Percentiles rank a stretch among this genome's conserved stretches.
Conservation (phyloP, 1,284 basidiomycete species). For the Malassezia sympodialis region DNA sequence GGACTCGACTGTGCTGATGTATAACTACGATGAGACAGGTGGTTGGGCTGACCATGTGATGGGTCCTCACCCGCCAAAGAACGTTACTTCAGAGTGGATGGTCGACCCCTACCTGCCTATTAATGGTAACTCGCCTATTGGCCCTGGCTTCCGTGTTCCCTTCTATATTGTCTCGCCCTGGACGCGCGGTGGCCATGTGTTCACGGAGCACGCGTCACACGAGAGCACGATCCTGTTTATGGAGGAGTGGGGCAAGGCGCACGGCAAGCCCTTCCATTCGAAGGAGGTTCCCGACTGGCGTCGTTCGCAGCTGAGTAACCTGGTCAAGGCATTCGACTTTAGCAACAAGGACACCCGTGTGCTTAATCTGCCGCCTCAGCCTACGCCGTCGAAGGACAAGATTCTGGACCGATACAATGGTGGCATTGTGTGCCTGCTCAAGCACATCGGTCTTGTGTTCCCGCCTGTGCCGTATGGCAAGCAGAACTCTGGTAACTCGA, state of each 20-base stretch:
- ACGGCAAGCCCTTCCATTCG: constrained; percentile 24
- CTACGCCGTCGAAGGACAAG: constrained; percentile 15
- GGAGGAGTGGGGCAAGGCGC: constrained; percentile 33
- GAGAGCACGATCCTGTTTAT: constrained; percentile 32
- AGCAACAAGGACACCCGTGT: constrained; percentile 17
- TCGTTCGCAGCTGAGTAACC: constrained; percentile 26
- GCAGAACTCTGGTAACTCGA: constrained; percentile 13
- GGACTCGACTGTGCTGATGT: constrained; percentile 24
- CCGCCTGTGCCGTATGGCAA: constrained; percentile 5
- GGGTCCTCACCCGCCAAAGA: constrained; percentile 16
- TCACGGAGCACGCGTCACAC: constrained; percentile 29
- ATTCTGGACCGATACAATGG: constrained; percentile 19
- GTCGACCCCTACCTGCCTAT: constrained; percentile 23
- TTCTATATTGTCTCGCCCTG: constrained; percentile 34
- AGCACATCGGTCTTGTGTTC: constrained; percentile 14
- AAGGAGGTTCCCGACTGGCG: constrained; percentile 29
- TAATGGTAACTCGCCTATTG: constrained; percentile 21
- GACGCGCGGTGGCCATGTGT: constrained; percentile 30
- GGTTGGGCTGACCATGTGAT: constrained; percentile 36
- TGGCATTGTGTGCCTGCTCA: constrained; percentile 11
- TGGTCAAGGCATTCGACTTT: constrained; percentile 36
- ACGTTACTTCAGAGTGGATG: constrained; percentile 21
- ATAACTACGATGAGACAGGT: constrained; percentile 38
- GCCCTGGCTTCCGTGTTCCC: constrained; percentile 37
- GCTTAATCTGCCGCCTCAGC: constrained; percentile 15